Percentiles rank a stretch among this genome's conserved stretches.
Evolutionary conservation across 2,329 filamentous ascomycete species (phyloP).

Genomic region (Epichloe gansuensis): DNA sequence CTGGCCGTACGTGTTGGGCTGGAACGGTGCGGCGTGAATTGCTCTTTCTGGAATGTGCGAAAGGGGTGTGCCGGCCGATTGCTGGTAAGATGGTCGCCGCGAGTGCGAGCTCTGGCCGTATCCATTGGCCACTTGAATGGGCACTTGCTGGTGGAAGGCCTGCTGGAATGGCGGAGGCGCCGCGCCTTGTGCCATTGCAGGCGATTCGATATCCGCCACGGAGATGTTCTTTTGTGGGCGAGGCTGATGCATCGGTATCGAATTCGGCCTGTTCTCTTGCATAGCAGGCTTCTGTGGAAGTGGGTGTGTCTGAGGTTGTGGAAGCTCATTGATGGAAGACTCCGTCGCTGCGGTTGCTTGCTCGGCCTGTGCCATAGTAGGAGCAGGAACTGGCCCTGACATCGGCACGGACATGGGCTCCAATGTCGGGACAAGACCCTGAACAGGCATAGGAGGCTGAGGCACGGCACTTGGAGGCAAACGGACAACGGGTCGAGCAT

Average conservation of each 20-base stretch:
- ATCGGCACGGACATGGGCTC: not conserved
- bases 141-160: slow-evolving; percentile 92
- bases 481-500: slow-evolving; percentile 62
- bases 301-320: slow-evolving; percentile 45
- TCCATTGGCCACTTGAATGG: slow-evolving; percentile 52
- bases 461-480: slow-evolving; percentile 55
- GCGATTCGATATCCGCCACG: slow-evolving; percentile 83
- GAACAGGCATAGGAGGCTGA: slow-evolving; percentile 17
- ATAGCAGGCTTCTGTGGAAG: slow-evolving; percentile 46
- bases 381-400: not conserved
- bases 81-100: slow-evolving; percentile 58
- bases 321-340: slow-evolving; percentile 37
- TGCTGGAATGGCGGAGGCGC: slow-evolving; percentile 70
- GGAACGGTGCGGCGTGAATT: slow-evolving; percentile 83
- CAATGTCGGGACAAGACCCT: slow-evolving; percentile 1
- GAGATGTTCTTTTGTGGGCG: slow-evolving; percentile 91
- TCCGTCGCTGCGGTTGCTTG: slow-evolving; percentile 10
- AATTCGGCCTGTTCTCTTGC: slow-evolving; percentile 40
- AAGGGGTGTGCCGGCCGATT: slow-evolving; percentile 65
- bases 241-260: slow-evolving; percentile 78
- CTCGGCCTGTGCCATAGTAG: slow-evolving; percentile 7
- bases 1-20: slow-evolving; percentile 56
- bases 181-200: slow-evolving; percentile 40
- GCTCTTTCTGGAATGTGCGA: slow-evolving; percentile 89
- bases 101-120: slow-evolving; percentile 49